These are phyloP conservation scores for Eremothecium coryli DNA, from an alignment of 1,139 yeast genomes.

Conservation along the genomic window DNA sequence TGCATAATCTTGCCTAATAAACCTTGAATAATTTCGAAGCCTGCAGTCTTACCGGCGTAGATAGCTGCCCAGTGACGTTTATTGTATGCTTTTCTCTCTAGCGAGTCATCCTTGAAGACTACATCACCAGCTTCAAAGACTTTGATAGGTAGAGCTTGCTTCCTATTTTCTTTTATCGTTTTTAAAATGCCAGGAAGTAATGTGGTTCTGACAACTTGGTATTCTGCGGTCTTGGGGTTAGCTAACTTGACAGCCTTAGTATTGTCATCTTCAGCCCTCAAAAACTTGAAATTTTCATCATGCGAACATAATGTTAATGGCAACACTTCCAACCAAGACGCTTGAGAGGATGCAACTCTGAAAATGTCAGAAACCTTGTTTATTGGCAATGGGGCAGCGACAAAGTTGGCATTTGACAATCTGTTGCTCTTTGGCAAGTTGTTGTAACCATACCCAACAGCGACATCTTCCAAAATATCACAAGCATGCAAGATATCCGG, in stretches of 20 bases:
- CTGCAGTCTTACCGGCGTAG: conserved; percentile 89
- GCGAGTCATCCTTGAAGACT: conserved; percentile 67
- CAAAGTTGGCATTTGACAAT: conserved; percentile 63
- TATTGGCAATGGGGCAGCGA: conserved; percentile 79
- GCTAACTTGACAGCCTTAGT: conserved; percentile 78
- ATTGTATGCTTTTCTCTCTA: conserved; percentile 86
- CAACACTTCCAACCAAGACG: conserved; percentile 93
- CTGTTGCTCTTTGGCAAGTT: conserved; percentile 79
- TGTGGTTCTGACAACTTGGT: conserved; percentile 95
- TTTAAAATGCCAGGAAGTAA: conserved; percentile 90
- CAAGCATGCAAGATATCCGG: conserved; percentile 95
- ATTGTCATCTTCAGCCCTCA: conserved; percentile 67
- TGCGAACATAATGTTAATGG: conserved; percentile 93
- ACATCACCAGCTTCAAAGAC: conserved; percentile 95
- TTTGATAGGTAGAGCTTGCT: conserved; percentile 87
- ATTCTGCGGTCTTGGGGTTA: conserved; percentile 93
- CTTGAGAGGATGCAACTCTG: conserved; percentile 84
- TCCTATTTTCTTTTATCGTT: conserved; percentile 92
- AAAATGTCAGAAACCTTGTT: conserved; percentile 87
- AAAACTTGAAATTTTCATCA: conserved; percentile 87
- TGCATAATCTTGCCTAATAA: conserved; percentile 91
- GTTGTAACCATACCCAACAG: conserved; percentile 92
- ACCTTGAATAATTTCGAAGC: conserved; percentile 93
- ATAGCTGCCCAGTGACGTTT: conserved; percentile 94
- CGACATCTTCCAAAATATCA: conserved; percentile 98